Percentiles rank a stretch among this genome's conserved stretches.
phyloP scores from a whole-genome alignment of 1,284 basidiomycete genomes.

The Cryptococcus neoformans region DNA sequence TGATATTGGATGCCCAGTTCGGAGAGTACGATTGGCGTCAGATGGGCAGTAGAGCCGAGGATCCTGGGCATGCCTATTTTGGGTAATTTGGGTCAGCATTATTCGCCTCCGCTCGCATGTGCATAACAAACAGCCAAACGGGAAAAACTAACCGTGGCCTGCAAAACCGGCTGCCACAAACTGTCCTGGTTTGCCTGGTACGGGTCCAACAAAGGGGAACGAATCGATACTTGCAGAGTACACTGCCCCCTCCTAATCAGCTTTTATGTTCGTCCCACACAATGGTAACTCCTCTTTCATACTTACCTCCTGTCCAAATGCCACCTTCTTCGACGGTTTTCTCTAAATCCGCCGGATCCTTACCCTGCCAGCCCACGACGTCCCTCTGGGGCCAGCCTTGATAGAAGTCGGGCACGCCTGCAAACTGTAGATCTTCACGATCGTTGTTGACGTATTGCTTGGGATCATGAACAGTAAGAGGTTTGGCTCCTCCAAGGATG shows the following conservation, averaged over 20 bases:
- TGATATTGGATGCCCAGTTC: constrained; percentile 6
- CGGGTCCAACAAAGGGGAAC: constrained; percentile 19
- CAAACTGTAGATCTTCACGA: constrained; percentile 15
- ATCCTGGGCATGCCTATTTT: constrained; percentile 20
- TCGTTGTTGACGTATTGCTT: constrained; percentile 17
- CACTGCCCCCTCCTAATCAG: constrained; percentile 4
- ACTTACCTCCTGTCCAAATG: constrained; percentile 27
- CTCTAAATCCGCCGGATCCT: constrained; percentile 12
- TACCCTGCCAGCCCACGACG: constrained; percentile 19
- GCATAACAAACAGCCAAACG: background rate
- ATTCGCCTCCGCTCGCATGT: background rate
- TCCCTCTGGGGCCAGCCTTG: constrained; percentile 13
- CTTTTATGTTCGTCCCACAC: too few species aligned
- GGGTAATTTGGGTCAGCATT: constrained; percentile 1
- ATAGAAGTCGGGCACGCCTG: constrained; percentile 22
- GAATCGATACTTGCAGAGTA: constrained; percentile 16
- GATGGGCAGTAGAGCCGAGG: constrained; percentile 18
- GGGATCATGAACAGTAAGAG: constrained; percentile 15
- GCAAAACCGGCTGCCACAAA: constrained; percentile 22
- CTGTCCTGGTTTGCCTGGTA: constrained; percentile 14
- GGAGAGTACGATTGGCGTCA: constrained; percentile 12
- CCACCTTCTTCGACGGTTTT: constrained; percentile 14
- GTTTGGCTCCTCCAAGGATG: constrained; percentile 28
- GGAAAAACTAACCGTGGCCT: constrained; percentile 20
- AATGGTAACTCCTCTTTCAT: too few species aligned